Conservation (phyloP, 2,329 filamentous ascomycete species). For the Colletotrichum tamarilloi region DNA sequence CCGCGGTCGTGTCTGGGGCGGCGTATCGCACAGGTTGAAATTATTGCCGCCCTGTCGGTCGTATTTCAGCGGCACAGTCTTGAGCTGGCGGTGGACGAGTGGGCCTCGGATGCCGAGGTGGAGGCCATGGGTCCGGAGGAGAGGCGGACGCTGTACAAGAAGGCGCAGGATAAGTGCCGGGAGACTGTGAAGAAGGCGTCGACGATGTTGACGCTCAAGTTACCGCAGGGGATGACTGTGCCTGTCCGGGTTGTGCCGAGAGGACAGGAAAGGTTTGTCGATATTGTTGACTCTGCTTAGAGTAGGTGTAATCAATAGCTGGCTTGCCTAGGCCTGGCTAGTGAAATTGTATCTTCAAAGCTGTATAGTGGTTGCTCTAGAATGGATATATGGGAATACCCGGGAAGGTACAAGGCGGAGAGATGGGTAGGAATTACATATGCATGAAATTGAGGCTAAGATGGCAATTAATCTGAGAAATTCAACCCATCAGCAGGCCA, state of each 20-base stretch:
- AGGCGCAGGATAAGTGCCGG: conserved; percentile 67
- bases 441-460: not conserved
- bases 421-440: not conserved
- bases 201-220: conserved; percentile 78
- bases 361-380: not conserved
- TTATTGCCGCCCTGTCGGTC: conserved; percentile 65
- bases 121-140: conserved; percentile 57
- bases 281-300: conserved; percentile 44
- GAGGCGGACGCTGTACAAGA: conserved; percentile 66
- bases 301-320: not conserved
- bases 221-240: conserved; percentile 69
- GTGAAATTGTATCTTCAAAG: not conserved
- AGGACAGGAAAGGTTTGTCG: conserved; percentile 75
- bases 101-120: conserved; percentile 65
- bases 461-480: not conserved
- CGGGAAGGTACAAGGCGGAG: not conserved
- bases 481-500: not conserved
- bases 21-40: conserved; percentile 69
- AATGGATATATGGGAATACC: conserved; percentile 2
- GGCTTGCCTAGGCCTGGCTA: not conserved
- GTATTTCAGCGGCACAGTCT: conserved; percentile 71
- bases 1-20: conserved; percentile 67
- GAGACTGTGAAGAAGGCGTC: conserved; percentile 64
- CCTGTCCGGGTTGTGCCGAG: conserved; percentile 76
- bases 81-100: conserved; percentile 76